A percentile compares a stretch with the other conserved stretches of the same genome.
Conservation (phyloP, 495 filamentous ascomycete species). For the Margaritispora aquatica region DNA sequence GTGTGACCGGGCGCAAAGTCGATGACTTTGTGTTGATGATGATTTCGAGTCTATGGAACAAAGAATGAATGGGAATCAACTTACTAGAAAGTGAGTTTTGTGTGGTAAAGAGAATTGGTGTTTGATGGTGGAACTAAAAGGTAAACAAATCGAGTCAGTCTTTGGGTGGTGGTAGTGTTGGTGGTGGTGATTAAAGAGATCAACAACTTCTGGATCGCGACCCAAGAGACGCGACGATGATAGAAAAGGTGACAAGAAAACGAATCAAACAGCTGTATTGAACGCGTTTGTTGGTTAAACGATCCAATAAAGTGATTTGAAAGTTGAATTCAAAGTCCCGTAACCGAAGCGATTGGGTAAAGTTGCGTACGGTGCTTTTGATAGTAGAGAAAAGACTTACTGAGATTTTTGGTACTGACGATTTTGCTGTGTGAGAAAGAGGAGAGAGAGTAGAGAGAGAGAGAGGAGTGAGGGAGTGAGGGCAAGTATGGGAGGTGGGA, state of each 20-base stretch:
- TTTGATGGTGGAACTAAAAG: slow-evolving; percentile 11
- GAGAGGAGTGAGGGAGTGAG: not conserved
- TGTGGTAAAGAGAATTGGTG: slow-evolving; percentile 1
- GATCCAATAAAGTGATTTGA: slow-evolving; percentile 12
- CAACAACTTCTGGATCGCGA: slow-evolving; percentile 15
- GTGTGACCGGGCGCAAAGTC: slow-evolving; percentile 18
- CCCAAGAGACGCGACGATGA: slow-evolving; percentile 13
- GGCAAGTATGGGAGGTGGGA: not conserved
- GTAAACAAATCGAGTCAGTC: slow-evolving; percentile 6
- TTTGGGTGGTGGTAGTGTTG: not conserved
- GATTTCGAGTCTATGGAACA: slow-evolving; percentile 4
- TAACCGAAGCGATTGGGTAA: slow-evolving; percentile 1
- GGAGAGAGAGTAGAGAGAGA: not conserved
- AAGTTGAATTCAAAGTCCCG: not conserved
- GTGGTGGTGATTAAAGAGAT: slow-evolving; percentile 1
- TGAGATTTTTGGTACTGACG: not conserved
- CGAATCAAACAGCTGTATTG: slow-evolving; percentile 11
- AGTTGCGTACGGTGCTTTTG: not conserved
- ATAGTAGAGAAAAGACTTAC: not conserved
- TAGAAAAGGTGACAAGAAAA: not conserved
- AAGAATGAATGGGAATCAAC: slow-evolving; percentile 6
- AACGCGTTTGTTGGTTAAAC: slow-evolving; percentile 9
- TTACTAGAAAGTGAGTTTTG: slow-evolving; percentile 10
- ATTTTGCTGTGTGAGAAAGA: not conserved
- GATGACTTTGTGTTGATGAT: slow-evolving; percentile 16